phyloP scores from a whole-genome alignment of 2,329 filamentous ascomycete genomes.

The Coccinonectria pachysandricola region DNA sequence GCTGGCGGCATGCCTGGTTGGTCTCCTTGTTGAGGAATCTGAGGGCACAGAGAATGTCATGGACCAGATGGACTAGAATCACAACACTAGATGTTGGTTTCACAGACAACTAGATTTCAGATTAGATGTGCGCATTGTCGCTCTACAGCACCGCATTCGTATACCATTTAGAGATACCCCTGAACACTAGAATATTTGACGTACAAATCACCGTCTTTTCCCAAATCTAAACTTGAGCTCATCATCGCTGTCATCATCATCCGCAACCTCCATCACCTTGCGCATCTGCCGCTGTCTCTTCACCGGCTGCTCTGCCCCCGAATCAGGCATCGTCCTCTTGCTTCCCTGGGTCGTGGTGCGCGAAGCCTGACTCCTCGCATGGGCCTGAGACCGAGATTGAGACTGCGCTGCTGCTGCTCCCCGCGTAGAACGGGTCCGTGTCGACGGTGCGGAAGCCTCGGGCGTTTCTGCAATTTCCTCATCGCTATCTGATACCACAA shows the following conservation, averaged over 20 bases:
- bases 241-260: constrained; percentile 43
- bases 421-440: constrained; percentile 13
- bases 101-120: too few relatives aligned
- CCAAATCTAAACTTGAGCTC: constrained; percentile 47
- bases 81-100: too few relatives aligned
- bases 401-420: constrained; percentile 13
- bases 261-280: constrained; percentile 24
- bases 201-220: constrained; percentile 30
- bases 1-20: constrained; percentile 52
- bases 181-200: constrained; percentile 12
- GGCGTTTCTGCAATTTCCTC: constrained; percentile 21
- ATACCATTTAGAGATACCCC: constrained; percentile 22
- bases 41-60: constrained; percentile 33
- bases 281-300: constrained; percentile 25
- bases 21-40: constrained; percentile 50
- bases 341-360: constrained; percentile 17
- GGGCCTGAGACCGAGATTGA: constrained; percentile 22
- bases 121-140: too few relatives aligned
- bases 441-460: constrained; percentile 2
- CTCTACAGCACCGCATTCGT: too few relatives aligned
- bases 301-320: constrained; percentile 19
- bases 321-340: constrained; percentile 25
- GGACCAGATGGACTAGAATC: constrained; percentile 52
- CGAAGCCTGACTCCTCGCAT: constrained; percentile 19
- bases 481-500: constrained; percentile 28